Conservation (phyloP, 2,329 filamentous ascomycete genomes). For the Sporothrix curviconia region DNA sequence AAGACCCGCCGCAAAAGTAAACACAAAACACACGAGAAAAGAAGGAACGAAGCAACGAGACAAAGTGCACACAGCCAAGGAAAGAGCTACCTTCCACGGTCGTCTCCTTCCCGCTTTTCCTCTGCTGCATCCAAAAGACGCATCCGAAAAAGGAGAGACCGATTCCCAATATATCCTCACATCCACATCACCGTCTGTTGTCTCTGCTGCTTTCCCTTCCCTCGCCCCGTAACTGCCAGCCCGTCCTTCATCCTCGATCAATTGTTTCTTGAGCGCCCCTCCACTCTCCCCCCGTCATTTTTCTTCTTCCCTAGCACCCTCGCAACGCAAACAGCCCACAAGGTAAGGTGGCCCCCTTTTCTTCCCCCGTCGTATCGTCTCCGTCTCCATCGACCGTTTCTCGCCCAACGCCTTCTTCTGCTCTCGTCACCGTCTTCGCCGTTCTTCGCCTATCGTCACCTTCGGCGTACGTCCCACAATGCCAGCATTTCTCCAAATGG, state of each 20-base stretch:
- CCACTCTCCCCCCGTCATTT: background rate
- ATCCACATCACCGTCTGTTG: background rate
- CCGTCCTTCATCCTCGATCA: background rate
- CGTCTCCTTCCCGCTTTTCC: background rate
- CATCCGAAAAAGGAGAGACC: too few species aligned
- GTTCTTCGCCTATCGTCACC: background rate
- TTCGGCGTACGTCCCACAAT: conserved; percentile 7
- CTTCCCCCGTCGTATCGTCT: background rate
- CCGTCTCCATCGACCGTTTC: conserved; percentile 2
- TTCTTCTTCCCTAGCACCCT: background rate
- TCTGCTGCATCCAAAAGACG: background rate
- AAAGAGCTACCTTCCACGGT: background rate
- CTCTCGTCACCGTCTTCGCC: background rate
- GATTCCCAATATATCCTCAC: background rate
- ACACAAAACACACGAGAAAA: conserved; percentile 10
- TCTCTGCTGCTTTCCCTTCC: background rate
- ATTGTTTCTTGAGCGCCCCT: background rate
- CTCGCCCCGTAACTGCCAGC: background rate
- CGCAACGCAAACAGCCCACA: conserved; percentile 4
- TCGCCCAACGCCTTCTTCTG: background rate
- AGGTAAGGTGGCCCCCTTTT: conserved; percentile 6
- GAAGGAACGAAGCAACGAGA: background rate
- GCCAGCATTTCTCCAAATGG: conserved; percentile 26
- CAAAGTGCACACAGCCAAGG: background rate
- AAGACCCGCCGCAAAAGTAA: conserved; percentile 9